Base-by-base conservation (phyloP, 169 alveolate species). In the Babesia bovis region DNA sequence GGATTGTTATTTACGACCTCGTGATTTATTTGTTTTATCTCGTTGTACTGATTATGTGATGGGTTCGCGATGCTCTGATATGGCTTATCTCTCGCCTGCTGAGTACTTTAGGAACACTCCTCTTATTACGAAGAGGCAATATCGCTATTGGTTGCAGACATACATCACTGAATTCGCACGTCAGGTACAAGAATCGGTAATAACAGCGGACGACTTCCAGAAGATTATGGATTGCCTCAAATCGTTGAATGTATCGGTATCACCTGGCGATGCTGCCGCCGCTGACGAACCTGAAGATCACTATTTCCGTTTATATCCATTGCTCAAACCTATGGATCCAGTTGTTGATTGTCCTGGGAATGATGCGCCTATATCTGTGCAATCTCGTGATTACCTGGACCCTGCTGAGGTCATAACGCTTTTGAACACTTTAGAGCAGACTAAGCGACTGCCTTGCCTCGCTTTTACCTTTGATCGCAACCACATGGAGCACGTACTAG, bases 391-490 rank as follows among this genome's bases (percentile, higher is more conserved):
- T 21, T 84, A 73, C 71, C 51, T 87, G 65, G 87, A 83, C 45
- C 83, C 93, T 10, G 87, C 66, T n/a, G 72, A 73, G 17, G 66
- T 89, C 47, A 47, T 89, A 52, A 82, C 78, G 36, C 66, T 94
- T 66, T 73, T 90, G 61, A 83, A 92, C 35, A 77, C 82, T 33
- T 82, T 94, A 53, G 94, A 93, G 55, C 77, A 81, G 45, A 70
- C 77, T 25, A 86, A 88, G 60, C 70, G 90, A 71, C 76, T 94
- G 49, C 98, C 98, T 2, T 90, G 96, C 30, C 89, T 94, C 53
- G 90, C 91, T 45, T 94, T 94, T 90, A 93, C 91, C 12, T 86
- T 86, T 75, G 94, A 91, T 66, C 85, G 93, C 28, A 85, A 77
- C 57, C 90, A 87, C 58, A 90, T 87, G 75, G 90, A 89, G 42